Evolutionary conservation across 768 basidiomycete genomes (phyloP).

Genomic region (Russula lepida): DNA sequence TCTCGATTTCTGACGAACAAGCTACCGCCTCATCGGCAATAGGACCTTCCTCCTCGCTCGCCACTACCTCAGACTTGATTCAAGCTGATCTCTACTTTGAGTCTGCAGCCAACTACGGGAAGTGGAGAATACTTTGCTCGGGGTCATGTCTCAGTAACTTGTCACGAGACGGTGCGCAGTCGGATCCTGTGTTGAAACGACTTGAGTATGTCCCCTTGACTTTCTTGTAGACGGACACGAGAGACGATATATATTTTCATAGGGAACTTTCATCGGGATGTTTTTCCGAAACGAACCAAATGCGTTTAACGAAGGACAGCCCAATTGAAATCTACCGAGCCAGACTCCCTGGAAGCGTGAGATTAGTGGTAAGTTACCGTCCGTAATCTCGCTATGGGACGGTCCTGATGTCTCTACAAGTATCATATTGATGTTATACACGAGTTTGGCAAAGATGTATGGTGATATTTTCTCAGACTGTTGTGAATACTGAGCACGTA

Average conservation of each 20-base stretch:
- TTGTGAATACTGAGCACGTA: neutral
- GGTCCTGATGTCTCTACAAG: neutral
- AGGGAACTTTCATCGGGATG: conserved; percentile 15
- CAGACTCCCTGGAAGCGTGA: conserved; percentile 10
- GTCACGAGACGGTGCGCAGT: neutral
- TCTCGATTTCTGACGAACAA: neutral
- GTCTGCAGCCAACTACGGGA: neutral
- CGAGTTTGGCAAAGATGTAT: conserved; percentile 13
- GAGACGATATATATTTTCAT: neutral
- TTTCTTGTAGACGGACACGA: neutral
- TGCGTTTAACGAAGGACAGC: conserved; percentile 7
- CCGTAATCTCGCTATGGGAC: neutral
- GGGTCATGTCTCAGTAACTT: neutral
- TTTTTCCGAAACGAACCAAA: conserved; percentile 18
- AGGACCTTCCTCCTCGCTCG: neutral
- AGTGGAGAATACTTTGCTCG: conserved; percentile 9
- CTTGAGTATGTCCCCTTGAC: neutral
- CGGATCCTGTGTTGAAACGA: neutral
- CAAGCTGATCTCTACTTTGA: conserved; percentile 14
- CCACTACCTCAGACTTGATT: neutral
- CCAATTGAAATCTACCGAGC: conserved; percentile 17
- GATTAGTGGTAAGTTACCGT: conserved; percentile 9
- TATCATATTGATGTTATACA: conserved; percentile 15
- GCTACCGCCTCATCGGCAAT: neutral
- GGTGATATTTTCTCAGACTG: neutral